Base-by-base conservation (phyloP, 1,139 yeast genomes). In the Saccharomyces hybrid region DNA sequence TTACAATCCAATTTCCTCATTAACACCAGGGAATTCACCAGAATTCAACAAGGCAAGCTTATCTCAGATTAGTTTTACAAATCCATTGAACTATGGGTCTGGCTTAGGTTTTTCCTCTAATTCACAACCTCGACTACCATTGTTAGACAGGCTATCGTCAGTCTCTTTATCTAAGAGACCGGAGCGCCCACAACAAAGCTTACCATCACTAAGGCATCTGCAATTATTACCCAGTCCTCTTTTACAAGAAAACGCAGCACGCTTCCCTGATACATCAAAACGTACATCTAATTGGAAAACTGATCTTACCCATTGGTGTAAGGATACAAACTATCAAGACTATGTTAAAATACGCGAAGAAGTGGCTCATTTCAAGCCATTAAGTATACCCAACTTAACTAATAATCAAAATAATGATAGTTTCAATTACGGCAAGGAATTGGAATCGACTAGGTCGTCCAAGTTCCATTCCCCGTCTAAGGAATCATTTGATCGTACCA, bases 261-360 rank as follows among this genome's bases (percentile, higher is more conserved):
- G 59, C 14, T 70, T 68, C 56, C 72, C 73, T 16, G 73, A 70
- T 51, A 70, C 73, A 1, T 65, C 71, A 7, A 64, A 61, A 42
- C 55, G 51, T 9, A 68, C 71, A 0, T 63, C 66, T 19, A 44
- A 57, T 26, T 69, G 72, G 72, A 65, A 62, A 50, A 62, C 65
- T 32, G 67, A 63, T 46, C 53, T 70, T 46, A 52, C 65, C 27
- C 57, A 55, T 46, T 70, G 72, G 72, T 70, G 73, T 53, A 67
- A 61, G 53, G 65, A 63, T 51, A 63, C 65, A 31, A 63, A 64
- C 13, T 63, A 64, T 57, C 61, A 63, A 16, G 67, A 67, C 46
- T 70, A 67, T 55, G 53, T 63, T 16, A 62, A 59, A 31, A 67
- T 70, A 26, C 56, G 56, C 19, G 57, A 63, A 47, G 66, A 64